Percentiles rank a stretch among this genome's conserved stretches.
Evolutionary conservation across 2,329 filamentous ascomycete genomes (phyloP).

Genomic region (Trichoderma breve): DNA sequence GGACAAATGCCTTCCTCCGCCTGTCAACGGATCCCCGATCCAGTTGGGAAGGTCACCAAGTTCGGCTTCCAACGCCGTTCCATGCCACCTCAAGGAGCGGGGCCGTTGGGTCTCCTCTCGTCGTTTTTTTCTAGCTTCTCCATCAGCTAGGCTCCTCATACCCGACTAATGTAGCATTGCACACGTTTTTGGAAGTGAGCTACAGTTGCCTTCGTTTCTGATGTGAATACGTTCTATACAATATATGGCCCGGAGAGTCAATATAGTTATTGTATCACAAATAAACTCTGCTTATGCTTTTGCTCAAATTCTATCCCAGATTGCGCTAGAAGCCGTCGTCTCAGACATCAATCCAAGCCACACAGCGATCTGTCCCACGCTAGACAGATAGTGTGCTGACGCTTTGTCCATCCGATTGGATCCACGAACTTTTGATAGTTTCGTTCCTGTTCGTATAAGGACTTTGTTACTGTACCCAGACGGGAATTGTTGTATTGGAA

Average conservation of each 20-base stretch:
- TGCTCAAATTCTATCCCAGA: neutral
- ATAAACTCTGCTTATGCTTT: neutral
- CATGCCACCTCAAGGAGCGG: neutral
- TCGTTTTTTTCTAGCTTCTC: neutral
- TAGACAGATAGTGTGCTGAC: constrained; percentile 2
- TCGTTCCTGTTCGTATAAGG: neutral
- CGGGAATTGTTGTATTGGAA: neutral
- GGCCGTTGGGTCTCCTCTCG: neutral
- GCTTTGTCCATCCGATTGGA: neutral
- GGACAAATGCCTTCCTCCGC: neutral
- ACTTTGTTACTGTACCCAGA: neutral
- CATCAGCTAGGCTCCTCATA: neutral
- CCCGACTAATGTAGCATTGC: neutral
- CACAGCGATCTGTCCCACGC: neutral
- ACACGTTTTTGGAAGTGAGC: neutral
- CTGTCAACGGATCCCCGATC: neutral
- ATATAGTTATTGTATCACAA: neutral
- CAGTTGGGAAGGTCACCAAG: constrained; percentile 7
- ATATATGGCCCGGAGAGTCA: neutral
- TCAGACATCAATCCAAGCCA: neutral
- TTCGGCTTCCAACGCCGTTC: constrained; percentile 1
- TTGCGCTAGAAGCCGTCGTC: neutral
- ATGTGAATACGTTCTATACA: neutral
- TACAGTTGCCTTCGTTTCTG: neutral
- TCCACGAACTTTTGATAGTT: neutral